phyloP scores from a whole-genome alignment of 192 early-diverging fungal species.

The Backusella westeae region DNA sequence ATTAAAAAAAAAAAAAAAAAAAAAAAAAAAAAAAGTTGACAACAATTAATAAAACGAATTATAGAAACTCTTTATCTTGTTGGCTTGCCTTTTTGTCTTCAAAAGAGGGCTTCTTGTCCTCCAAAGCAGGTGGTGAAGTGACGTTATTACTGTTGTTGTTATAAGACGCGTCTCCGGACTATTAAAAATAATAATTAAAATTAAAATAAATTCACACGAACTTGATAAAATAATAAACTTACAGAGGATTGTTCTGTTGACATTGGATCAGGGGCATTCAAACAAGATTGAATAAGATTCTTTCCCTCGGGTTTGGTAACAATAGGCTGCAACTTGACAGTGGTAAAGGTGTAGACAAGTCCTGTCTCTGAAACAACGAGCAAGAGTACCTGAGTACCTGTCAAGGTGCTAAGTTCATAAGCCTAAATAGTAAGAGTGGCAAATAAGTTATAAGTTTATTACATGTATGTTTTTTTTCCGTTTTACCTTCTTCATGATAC shows the following conservation, averaged over 20 bases:
- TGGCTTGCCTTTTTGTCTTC: slow-evolving; percentile 18
- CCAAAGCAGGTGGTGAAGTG: neutral
- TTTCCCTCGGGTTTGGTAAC: slow-evolving; percentile 91
- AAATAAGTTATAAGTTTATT: neutral
- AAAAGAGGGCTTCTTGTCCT: slow-evolving; percentile 4
- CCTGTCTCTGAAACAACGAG: slow-evolving; percentile 94
- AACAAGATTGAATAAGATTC: slow-evolving; percentile 87
- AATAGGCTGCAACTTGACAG: slow-evolving; percentile 88
- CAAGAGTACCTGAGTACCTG: slow-evolving; percentile 90
- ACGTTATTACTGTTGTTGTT: neutral
- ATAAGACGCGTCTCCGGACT: slow-evolving; percentile 15
- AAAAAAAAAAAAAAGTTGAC: neutral
- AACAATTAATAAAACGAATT: neutral
- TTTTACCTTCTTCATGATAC: slow-evolving; percentile 93
- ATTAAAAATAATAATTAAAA: neutral
- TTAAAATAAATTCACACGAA: neutral
- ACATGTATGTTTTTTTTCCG: too few species aligned
- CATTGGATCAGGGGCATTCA: slow-evolving; percentile 37
- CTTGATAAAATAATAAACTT: neutral
- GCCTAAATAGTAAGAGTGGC: slow-evolving; percentile 46
- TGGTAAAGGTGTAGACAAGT: slow-evolving; percentile 93
- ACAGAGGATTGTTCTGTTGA: neutral
- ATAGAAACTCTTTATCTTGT: neutral
- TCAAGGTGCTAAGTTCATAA: slow-evolving; percentile 89
- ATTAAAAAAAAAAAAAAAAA: neutral